Conservation (phyloP, 2,329 filamentous ascomycete genomes). For the Monilinia laxa region DNA sequence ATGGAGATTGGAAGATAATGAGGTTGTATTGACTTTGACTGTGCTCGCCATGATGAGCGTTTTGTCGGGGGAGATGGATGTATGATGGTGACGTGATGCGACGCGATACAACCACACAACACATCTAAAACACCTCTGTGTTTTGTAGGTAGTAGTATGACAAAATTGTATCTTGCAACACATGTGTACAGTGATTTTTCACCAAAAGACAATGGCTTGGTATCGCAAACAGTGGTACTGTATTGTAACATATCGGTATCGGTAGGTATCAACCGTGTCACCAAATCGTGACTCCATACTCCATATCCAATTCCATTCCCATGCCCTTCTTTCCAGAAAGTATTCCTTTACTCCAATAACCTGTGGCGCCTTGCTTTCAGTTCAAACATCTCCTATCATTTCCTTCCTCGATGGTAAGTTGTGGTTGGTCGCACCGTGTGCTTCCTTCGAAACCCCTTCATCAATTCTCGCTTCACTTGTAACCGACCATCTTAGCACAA, state of each 20-base stretch:
- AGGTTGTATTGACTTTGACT: slow-evolving; percentile 14
- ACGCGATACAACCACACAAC: not conserved
- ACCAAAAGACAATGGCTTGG: not conserved
- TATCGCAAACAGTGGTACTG: slow-evolving; percentile 12
- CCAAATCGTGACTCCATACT: slow-evolving; percentile 15
- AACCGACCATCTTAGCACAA: slow-evolving; percentile 63
- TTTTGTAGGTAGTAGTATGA: not conserved
- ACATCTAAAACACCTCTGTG: not conserved
- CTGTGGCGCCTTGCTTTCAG: not conserved
- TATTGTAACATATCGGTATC: slow-evolving; percentile 18
- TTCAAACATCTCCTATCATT: not conserved
- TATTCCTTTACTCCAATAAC: not conserved
- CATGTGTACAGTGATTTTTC: slow-evolving; percentile 5
- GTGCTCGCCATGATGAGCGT: not conserved
- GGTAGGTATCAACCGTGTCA: slow-evolving; percentile 14
- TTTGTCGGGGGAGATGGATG: not conserved
- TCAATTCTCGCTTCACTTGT: slow-evolving; percentile 49
- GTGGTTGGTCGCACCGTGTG: not conserved
- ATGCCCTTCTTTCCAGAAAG: slow-evolving; percentile 7
- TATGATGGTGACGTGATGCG: not conserved
- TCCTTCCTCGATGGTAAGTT: not conserved
- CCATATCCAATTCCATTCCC: not conserved
- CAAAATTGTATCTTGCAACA: slow-evolving; percentile 2
- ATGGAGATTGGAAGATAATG: not conserved
- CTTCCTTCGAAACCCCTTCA: slow-evolving; percentile 14